These are phyloP conservation scores for Medicago arabica DNA, from an alignment of 306 rosid genomes.

Conservation along the genomic window DNA sequence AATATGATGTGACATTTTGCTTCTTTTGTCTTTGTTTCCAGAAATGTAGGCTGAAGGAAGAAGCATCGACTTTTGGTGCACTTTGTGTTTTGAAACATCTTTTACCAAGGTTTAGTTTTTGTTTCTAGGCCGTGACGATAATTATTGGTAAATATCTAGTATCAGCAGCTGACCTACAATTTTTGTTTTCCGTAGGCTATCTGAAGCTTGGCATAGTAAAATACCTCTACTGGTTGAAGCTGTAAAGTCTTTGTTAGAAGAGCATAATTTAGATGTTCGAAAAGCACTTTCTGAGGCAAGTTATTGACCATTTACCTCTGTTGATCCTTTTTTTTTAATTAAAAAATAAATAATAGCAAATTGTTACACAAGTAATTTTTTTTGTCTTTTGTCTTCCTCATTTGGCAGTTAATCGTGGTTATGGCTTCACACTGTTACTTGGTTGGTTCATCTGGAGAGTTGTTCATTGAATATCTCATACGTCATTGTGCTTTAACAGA, in stretches of 20 bases:
- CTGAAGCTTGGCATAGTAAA: constrained; percentile 93
- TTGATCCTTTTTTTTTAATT: neutral
- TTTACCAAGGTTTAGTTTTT: constrained; percentile 74
- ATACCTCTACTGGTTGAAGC: constrained; percentile 78
- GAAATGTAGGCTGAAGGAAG: constrained; percentile 96
- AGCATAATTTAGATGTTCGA: constrained; percentile 73
- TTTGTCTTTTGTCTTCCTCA: constrained; percentile 31
- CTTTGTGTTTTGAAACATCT: constrained; percentile 91
- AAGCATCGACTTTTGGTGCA: constrained; percentile 77
- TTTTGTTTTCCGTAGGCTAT: constrained; percentile 60
- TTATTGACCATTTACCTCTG: constrained; percentile 13
- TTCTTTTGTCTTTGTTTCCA: constrained; percentile 43
- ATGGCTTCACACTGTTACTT: constrained; percentile 98
- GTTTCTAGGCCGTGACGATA: constrained; percentile 5
- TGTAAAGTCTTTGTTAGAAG: constrained; percentile 81
- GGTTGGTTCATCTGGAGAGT: constrained; percentile 92
- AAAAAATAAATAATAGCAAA: constrained; percentile 4
- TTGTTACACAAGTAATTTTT: constrained; percentile 3
- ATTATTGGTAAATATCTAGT: constrained; percentile 39
- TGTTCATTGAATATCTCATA: constrained; percentile 87
- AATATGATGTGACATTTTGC: constrained; percentile 22
- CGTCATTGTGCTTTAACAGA: constrained; percentile 82
- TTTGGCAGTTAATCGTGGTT: constrained; percentile 85
- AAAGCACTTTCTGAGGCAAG: constrained; percentile 90
- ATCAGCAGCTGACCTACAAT: constrained; percentile 43